A percentile compares a stretch with the other conserved stretches of the same genome.
Evolutionary conservation across 2,329 filamentous ascomycete genomes (phyloP).

Genomic region (Botrytis sinoallii): DNA sequence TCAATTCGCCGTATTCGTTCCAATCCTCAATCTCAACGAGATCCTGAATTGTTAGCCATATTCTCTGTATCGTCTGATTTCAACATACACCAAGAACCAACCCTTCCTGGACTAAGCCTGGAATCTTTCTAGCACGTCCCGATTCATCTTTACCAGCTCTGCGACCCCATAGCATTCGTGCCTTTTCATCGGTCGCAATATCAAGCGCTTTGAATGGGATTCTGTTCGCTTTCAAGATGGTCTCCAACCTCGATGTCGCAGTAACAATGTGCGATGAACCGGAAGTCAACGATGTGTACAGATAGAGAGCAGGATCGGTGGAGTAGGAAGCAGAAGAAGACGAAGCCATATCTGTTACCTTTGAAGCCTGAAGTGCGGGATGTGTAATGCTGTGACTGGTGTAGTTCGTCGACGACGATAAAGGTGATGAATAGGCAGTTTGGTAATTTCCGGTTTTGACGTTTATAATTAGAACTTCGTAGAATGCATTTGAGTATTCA

Average conservation of each 20-base stretch:
- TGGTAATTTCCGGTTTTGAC: not conserved
- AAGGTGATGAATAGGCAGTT: not conserved
- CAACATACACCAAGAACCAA: slow-evolving; percentile 75
- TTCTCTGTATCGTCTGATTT: slow-evolving; percentile 1
- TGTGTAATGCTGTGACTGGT: not conserved
- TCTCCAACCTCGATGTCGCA: slow-evolving; percentile 91
- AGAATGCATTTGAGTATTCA: not conserved
- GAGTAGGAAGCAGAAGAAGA: slow-evolving; percentile 36
- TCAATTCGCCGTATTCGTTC: slow-evolving; percentile 97
- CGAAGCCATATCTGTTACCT: slow-evolving; percentile 33
- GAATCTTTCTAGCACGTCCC: slow-evolving; percentile 71
- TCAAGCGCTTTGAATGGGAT: slow-evolving; percentile 93
- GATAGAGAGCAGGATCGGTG: slow-evolving; percentile 74
- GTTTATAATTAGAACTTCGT: not conserved
- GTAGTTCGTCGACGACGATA: not conserved
- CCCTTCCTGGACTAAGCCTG: slow-evolving; percentile 83
- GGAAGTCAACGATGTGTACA: slow-evolving; percentile 94
- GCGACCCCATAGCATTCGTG: slow-evolving; percentile 83
- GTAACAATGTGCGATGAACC: slow-evolving; percentile 96
- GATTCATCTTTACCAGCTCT: slow-evolving; percentile 68
- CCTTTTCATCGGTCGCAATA: slow-evolving; percentile 83
- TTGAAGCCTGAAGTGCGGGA: not conserved
- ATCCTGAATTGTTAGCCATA: slow-evolving; percentile 56
- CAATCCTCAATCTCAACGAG: slow-evolving; percentile 94
- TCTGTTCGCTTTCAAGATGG: slow-evolving; percentile 90